phyloP scores from a whole-genome alignment of 352 stramenopile genomes.

The Hyphochytrium catenoides region DNA sequence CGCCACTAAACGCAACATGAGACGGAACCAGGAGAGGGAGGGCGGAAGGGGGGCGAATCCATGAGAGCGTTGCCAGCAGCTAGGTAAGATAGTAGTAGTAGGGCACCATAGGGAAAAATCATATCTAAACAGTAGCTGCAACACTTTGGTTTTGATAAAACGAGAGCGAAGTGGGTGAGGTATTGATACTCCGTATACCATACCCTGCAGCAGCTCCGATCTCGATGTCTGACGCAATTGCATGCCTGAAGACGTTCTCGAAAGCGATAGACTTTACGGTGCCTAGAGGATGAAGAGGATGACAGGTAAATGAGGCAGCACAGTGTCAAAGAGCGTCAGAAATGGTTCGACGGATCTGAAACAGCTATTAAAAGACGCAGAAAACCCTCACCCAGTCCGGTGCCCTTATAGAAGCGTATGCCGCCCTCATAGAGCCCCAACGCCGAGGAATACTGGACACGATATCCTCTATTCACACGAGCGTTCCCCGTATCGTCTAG shows the following conservation, averaged over 20 bases:
- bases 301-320: too few relatives aligned
- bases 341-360: background rate
- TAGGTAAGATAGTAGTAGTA: too few relatives aligned
- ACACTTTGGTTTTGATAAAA: too few relatives aligned
- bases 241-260: conserved; percentile 88
- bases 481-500: conserved; percentile 85
- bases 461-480: conserved; percentile 86
- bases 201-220: conserved; percentile 29
- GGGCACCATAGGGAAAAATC: too few relatives aligned
- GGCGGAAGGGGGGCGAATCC: conserved; percentile 18
- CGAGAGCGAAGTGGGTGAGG: too few relatives aligned
- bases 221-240: conserved; percentile 47
- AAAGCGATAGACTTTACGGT: conserved; percentile 76
- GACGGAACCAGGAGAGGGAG: too few relatives aligned
- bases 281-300: too few relatives aligned
- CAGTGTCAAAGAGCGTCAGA: too few relatives aligned
- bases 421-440: conserved; percentile 82
- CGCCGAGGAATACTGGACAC: conserved; percentile 82
- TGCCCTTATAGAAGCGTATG: conserved; percentile 77
- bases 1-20: conserved; percentile 64
- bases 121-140: too few relatives aligned
- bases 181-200: too few relatives aligned
- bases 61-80: conserved; percentile 17
- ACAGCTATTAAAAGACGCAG: conserved; percentile 7
- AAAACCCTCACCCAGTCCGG: conserved; percentile 29